Base-by-base conservation (phyloP, 1,284 basidiomycete species). In the Gymnopus androsaceus region DNA sequence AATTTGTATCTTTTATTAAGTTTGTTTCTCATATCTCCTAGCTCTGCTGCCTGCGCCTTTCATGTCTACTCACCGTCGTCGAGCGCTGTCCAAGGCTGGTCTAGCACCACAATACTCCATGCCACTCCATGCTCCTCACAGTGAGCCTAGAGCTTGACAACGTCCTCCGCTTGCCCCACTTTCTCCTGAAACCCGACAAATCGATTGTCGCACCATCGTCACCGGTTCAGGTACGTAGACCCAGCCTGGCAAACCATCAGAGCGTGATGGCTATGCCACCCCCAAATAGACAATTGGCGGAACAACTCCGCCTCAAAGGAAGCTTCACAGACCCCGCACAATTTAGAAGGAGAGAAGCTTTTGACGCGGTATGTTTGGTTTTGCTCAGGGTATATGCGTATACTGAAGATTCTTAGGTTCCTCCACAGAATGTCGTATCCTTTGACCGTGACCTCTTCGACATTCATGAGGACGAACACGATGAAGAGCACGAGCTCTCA, bases 401-500 rank as follows among this genome's bases (percentile, higher is more conserved):
- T n/a, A n/a, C n/a, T n/a, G n/a, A n/a, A n/a, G n/a, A n/a, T n/a
- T 15, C 69, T 45, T 69, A 70, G 55, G 58, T 67, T 38, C 54
- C 57, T 34, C 17, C 30, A 14, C 36, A 28, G 21, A 68, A 34
- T 17, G 72, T 75, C 59, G 70, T 77, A 63, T 76, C 76, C 48
- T 76, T 80, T 21, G 80, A 87, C 36, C 73, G 89, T 51, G 80
- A 87, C 34, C 73, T 89, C 51, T 89, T 87, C 64, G 84, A 89
- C 64, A 89, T 89, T 60, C 83, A 88, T 61, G 87, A 89, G 67
- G 83, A 88, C 62, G 87, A 89, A 67, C 82, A 85, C 63, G 82
- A 83, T 60, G 81, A 78, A 63, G 80, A 78, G 65, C 71, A 74
- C 55, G 74, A 75, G 49, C 65, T 69, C 46, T 72, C 73, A 3